Percentiles rank a stretch among this genome's conserved stretches.
phyloP scores from a whole-genome alignment of 352 stramenopile species.

The Phytophthora colocasiae region DNA sequence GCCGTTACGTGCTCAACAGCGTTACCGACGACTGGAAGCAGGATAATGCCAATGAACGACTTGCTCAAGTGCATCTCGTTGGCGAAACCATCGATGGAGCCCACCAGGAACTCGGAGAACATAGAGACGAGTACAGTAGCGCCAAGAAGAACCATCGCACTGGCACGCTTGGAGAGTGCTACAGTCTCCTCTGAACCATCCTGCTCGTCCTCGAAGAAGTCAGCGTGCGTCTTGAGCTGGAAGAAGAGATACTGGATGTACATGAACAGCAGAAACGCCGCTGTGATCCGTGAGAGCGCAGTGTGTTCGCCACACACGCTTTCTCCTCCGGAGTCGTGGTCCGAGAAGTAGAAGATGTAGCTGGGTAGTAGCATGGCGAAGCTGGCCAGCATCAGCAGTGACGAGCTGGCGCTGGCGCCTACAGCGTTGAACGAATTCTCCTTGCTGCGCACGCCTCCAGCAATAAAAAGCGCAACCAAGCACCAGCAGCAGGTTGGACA shows the following conservation, averaged over 20 bases:
- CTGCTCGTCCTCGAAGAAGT: conserved; percentile 90
- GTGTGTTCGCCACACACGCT: conserved; percentile 69
- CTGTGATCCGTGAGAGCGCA: conserved; percentile 83
- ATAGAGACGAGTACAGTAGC: conserved; percentile 92
- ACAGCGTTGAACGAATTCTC: conserved; percentile 95
- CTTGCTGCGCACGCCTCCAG: conserved; percentile 82
- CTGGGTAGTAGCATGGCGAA: conserved; percentile 95
- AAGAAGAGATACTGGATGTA: conserved; percentile 97
- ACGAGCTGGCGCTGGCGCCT: conserved; percentile 94
- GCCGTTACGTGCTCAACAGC: conserved; percentile 98
- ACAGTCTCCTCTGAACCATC: conserved; percentile 71
- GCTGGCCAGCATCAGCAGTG: conserved; percentile 93
- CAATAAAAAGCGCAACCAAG: conserved; percentile 97
- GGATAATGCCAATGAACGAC: conserved; percentile 94
- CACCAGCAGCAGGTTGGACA: conserved; percentile 98
- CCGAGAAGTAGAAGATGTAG: conserved; percentile 91
- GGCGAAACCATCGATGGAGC: conserved; percentile 84
- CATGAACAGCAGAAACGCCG: conserved; percentile 89
- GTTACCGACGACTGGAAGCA: conserved; percentile 98
- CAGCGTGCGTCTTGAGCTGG: conserved; percentile 94
- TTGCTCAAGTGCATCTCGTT: conserved; percentile 74
- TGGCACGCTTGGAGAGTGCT: conserved; percentile 80
- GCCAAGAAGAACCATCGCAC: conserved; percentile 78
- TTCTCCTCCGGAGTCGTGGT: conserved; percentile 79
- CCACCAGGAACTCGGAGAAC: conserved; percentile 95